These are phyloP conservation scores for Populus pruinosa DNA, from an alignment of 345 rosid species.

Conservation along the genomic window DNA sequence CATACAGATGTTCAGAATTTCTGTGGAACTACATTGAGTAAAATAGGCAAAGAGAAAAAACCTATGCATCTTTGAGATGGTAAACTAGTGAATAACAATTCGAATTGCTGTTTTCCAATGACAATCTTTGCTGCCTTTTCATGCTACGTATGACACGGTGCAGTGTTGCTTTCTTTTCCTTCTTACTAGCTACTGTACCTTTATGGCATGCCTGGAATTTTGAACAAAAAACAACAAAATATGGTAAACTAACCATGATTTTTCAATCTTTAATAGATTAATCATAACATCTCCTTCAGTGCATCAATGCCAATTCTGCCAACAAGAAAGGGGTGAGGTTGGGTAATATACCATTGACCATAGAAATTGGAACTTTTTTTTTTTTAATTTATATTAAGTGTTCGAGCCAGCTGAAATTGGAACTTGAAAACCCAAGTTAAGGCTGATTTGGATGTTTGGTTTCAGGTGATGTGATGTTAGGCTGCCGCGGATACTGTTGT, in stretches of 20 bases:
- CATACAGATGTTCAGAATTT: not conserved
- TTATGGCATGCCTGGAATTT: conserved; percentile 63
- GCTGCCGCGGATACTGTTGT: not conserved
- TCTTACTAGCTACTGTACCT: conserved; percentile 87
- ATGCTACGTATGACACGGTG: conserved; percentile 74
- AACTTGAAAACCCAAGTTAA: not conserved
- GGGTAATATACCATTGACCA: not conserved
- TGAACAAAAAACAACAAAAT: not conserved
- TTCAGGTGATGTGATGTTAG: not conserved
- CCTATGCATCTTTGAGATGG: conserved; percentile 89
- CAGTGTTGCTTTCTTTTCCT: conserved; percentile 93
- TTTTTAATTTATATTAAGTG: too few relatives aligned
- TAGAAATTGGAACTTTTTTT: not conserved
- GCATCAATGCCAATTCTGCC: not conserved
- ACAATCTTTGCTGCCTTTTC: conserved; percentile 71
- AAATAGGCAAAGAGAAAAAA: conserved; percentile 21
- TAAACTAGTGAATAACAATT: conserved; percentile 75
- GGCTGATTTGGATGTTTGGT: not conserved
- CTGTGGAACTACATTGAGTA: not conserved
- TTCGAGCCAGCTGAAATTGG: too few relatives aligned
- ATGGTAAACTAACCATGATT: not conserved
- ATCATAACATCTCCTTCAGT: not conserved
- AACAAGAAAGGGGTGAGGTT: not conserved
- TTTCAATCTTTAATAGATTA: not conserved
- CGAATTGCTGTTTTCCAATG: conserved; percentile 44